phyloP scores from a whole-genome alignment of 257 asterid genomes.

The Apocynum venetum region DNA sequence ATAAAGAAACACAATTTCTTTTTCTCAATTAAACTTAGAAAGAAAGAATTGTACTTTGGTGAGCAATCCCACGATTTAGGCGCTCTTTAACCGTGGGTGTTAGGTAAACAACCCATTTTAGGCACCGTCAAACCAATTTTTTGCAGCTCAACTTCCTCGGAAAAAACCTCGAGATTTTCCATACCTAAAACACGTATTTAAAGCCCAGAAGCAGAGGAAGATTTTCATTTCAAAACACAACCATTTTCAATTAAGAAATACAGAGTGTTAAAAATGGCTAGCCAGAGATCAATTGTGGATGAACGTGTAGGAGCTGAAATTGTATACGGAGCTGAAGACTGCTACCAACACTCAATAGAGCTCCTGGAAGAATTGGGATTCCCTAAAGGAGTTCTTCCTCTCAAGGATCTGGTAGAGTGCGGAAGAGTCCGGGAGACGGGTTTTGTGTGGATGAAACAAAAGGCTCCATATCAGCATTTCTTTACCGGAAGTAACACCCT shows the following conservation, averaged over 20 bases:
- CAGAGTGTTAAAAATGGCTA: slow-evolving; percentile 32
- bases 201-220: slow-evolving; percentile 10
- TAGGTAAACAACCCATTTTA: slow-evolving; percentile 27
- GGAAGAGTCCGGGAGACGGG: slow-evolving; percentile 81
- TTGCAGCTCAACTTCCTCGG: slow-evolving; percentile 46
- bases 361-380: slow-evolving; percentile 73
- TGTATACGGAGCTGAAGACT: slow-evolving; percentile 54
- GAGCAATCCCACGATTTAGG: neutral
- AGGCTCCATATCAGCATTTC: slow-evolving; percentile 73
- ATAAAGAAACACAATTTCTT: neutral
- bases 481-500: slow-evolving; percentile 48
- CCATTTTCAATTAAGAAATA: too few species aligned
- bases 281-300: slow-evolving; percentile 29
- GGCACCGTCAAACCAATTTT: neutral
- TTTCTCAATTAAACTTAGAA: neutral
- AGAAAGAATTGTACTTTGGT: neutral
- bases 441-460: slow-evolving; percentile 90
- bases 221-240: slow-evolving; percentile 15
- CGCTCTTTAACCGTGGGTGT: neutral
- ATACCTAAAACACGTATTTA: slow-evolving; percentile 23
- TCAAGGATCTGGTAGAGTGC: slow-evolving; percentile 85
- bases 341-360: slow-evolving; percentile 51
- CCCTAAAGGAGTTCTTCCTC: slow-evolving; percentile 77
- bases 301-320: slow-evolving; percentile 63
- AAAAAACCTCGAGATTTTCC: too few species aligned